phyloP scores from a whole-genome alignment of 2,329 filamentous ascomycete genomes.

The Incumbomyces lentus region DNA sequence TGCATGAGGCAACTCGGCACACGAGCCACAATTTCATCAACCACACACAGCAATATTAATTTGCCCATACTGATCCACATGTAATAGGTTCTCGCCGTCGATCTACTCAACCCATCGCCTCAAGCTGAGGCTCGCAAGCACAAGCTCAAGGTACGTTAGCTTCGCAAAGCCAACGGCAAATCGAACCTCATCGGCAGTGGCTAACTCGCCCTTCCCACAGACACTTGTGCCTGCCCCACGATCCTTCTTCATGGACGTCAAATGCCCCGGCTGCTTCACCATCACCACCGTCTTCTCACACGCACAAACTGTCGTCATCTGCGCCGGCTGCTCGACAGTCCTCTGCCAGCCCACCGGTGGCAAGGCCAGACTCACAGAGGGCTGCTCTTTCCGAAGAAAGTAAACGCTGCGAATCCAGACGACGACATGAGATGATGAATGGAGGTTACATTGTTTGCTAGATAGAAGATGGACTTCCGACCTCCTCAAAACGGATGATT shows the following conservation, averaged over 20 bases:
- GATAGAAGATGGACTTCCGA: slow-evolving; percentile 41
- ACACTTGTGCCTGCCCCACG: slow-evolving; percentile 89
- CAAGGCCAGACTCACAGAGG: slow-evolving; percentile 97
- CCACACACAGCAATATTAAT: slow-evolving; percentile 8
- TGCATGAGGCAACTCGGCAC: slow-evolving; percentile 12
- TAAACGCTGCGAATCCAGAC: slow-evolving; percentile 47
- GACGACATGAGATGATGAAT: slow-evolving; percentile 18
- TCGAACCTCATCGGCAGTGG: slow-evolving; percentile 7
- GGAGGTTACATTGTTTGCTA: slow-evolving; percentile 20
- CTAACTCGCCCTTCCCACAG: slow-evolving; percentile 36
- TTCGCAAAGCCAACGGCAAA: slow-evolving; percentile 16
- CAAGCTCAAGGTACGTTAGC: slow-evolving; percentile 89
- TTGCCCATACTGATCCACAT: slow-evolving; percentile 16
- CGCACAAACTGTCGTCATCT: slow-evolving; percentile 99
- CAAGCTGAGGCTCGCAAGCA: slow-evolving; percentile 99
- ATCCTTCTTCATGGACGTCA: slow-evolving; percentile 99
- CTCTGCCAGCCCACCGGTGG: slow-evolving; percentile 99
- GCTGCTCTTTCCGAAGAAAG: slow-evolving; percentile 99
- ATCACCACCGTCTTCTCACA: slow-evolving; percentile 99
- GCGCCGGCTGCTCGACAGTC: slow-evolving; percentile 98
- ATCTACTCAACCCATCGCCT: slow-evolving; percentile 98
- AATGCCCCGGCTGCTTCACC: slow-evolving; percentile 99
- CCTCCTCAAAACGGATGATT: background rate
- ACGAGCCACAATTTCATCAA: slow-evolving; percentile 18
- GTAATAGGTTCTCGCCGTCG: slow-evolving; percentile 94